Percentiles rank a stretch among this genome's conserved stretches.
Evolutionary conservation across 2,329 filamentous ascomycete genomes (phyloP).

Genomic region (Colletotrichum sansevieriae): DNA sequence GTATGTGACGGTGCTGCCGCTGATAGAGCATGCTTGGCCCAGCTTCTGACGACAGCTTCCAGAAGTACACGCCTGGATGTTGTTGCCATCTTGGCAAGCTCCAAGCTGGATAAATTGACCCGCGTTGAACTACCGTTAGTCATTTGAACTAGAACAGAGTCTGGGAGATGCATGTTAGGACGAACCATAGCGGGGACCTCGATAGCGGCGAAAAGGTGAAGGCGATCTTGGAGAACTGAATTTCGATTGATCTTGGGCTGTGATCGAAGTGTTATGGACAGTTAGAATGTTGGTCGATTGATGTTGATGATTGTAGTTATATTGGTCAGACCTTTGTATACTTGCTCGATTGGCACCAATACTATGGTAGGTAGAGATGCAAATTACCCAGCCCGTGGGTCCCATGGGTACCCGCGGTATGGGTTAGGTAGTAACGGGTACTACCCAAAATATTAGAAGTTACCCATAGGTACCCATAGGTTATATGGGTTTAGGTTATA

Average conservation of each 20-base stretch:
- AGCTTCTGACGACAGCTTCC: constrained; percentile 15
- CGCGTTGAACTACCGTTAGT: neutral
- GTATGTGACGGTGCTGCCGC: constrained; percentile 5
- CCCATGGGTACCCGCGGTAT: too few species aligned
- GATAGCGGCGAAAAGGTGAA: neutral
- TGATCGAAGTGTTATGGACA: too few species aligned
- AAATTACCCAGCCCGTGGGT: too few species aligned
- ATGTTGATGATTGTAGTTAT: neutral
- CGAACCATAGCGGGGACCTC: neutral
- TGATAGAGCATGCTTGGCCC: constrained; percentile 7
- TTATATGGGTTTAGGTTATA: too few species aligned
- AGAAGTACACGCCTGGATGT: neutral
- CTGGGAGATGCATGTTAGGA: neutral
- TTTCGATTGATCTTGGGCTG: neutral
- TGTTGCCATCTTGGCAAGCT: constrained; percentile 8
- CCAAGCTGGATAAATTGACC: neutral
- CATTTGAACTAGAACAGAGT: neutral
- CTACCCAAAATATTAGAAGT: too few species aligned
- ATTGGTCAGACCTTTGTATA: too few species aligned
- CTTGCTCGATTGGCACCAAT: too few species aligned
- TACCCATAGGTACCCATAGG: too few species aligned
- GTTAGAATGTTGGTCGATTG: neutral
- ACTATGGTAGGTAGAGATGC: too few species aligned
- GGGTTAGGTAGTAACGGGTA: too few species aligned
- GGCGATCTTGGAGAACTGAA: constrained; percentile 3